Evolutionary conservation across 1,284 basidiomycete species (phyloP).

Genomic region (Apiotrichum laibachii): DNA sequence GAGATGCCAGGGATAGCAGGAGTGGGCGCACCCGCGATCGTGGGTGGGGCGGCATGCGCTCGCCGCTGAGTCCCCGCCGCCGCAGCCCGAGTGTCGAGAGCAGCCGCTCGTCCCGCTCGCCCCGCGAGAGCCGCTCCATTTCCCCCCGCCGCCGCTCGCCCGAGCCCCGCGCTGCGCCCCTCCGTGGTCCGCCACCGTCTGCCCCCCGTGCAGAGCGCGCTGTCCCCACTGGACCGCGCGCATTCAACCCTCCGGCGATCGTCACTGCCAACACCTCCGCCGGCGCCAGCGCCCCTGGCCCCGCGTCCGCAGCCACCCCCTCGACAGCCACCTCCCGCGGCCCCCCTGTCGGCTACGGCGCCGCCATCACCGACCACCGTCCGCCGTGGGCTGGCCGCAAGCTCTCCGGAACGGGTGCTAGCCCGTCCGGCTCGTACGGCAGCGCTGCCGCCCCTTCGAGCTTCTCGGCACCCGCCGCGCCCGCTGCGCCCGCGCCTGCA

Average conservation of each 20-base stretch:
- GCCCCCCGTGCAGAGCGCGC: constrained; percentile 18
- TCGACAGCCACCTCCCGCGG: constrained; percentile 3
- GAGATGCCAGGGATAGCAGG: constrained; percentile 11
- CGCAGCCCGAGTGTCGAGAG: not conserved
- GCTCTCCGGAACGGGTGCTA: not conserved
- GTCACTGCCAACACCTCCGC: constrained; percentile 4
- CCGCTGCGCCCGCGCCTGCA: constrained; percentile 6
- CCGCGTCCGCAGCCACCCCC: not conserved
- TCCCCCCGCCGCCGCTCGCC: constrained; percentile 4
- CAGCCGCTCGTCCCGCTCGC: constrained; percentile 8
- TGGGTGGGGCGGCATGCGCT: constrained; percentile 26
- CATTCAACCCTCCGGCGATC: constrained; percentile 11
- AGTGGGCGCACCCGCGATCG: constrained; percentile 5
- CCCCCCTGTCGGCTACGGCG: constrained; percentile 3
- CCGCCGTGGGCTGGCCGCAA: constrained; percentile 2
- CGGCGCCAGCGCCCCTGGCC: not conserved
- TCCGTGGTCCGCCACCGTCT: constrained; percentile 29
- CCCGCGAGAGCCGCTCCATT: not conserved
- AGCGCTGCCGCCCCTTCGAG: not conserved
- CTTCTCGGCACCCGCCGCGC: constrained; percentile 12
- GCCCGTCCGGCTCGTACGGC: not conserved
- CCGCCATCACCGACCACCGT: not conserved
- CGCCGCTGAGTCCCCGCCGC: constrained; percentile 1
- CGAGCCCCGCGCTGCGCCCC: not conserved
- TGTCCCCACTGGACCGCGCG: constrained; percentile 28